Percentiles rank a stretch among this genome's conserved stretches.
Evolutionary conservation across 805 yeast species (phyloP).

Genomic region (Tetrapisispora namnaoensis): DNA sequence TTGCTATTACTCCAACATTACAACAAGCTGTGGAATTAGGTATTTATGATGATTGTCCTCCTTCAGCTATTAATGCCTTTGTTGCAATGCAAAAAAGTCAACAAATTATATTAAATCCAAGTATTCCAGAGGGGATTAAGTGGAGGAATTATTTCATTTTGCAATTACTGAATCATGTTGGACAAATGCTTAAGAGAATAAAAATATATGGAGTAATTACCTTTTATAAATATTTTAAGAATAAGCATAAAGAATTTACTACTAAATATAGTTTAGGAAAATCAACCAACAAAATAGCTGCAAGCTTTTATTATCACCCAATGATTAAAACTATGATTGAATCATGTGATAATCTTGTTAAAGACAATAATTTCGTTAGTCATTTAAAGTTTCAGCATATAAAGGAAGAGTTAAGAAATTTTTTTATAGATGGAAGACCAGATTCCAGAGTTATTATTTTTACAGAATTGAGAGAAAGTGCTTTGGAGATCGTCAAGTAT

Average conservation of each 20-base stretch:
- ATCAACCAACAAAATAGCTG: constrained; percentile 53
- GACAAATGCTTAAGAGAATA: constrained; percentile 58
- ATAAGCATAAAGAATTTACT: constrained; percentile 47
- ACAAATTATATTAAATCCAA: constrained; percentile 42
- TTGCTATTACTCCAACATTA: constrained; percentile 58
- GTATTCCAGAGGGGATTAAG: constrained; percentile 56
- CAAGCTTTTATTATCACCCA: constrained; percentile 48
- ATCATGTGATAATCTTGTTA: constrained; percentile 36
- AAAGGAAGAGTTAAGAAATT: constrained; percentile 45
- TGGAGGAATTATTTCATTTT: constrained; percentile 61
- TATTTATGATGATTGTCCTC: constrained; percentile 56
- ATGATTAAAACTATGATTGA: constrained; percentile 37
- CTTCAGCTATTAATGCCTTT: constrained; percentile 59
- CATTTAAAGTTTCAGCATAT: constrained; percentile 68
- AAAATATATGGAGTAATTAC: constrained; percentile 76
- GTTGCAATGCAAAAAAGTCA: constrained; percentile 61
- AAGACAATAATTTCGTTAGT: constrained; percentile 33
- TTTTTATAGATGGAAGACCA: constrained; percentile 36
- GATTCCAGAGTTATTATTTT: constrained; percentile 77
- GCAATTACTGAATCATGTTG: constrained; percentile 44
- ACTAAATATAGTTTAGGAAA: constrained; percentile 51
- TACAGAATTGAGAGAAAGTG: constrained; percentile 84
- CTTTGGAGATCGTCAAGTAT: constrained; percentile 68
- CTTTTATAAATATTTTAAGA: constrained; percentile 57
- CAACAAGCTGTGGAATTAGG: constrained; percentile 53